phyloP scores from a whole-genome alignment of 2,329 filamentous ascomycete species.

The Arthroderma uncinatum region DNA sequence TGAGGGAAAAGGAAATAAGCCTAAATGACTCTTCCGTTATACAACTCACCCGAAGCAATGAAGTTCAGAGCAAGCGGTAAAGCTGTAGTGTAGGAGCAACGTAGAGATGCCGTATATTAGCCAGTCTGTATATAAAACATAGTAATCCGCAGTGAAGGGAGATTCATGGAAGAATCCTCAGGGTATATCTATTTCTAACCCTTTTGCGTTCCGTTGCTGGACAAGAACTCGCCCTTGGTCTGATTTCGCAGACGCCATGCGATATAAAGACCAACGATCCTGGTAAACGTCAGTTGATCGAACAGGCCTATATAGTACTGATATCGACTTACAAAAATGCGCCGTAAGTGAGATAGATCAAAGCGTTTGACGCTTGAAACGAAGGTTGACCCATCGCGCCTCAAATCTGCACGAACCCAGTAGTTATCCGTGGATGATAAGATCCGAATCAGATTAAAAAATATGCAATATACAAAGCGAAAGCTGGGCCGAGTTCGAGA shows the following conservation, averaged over 20 bases:
- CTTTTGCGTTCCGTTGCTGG: conserved; percentile 71
- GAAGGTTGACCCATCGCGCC: conserved; percentile 65
- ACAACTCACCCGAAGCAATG: conserved; percentile 78
- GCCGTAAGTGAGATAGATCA: conserved; percentile 71
- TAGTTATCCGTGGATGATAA: no score
- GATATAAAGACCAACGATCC: conserved; percentile 50
- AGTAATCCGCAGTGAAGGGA: neutral
- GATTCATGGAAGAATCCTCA: neutral
- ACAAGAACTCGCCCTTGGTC: conserved; percentile 59
- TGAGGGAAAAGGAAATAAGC: conserved; percentile 13
- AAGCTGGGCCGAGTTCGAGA: neutral
- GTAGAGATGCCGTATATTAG: neutral
- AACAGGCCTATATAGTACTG: neutral
- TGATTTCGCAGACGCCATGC: conserved; percentile 50
- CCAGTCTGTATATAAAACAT: neutral
- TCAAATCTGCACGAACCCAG: no score
- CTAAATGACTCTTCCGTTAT: conserved; percentile 26
- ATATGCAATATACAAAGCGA: no score
- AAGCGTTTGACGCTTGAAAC: conserved; percentile 64
- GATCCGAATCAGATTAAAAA: no score
- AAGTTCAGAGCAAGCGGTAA: conserved; percentile 77
- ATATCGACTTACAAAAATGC: conserved; percentile 55
- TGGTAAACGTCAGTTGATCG: conserved; percentile 25
- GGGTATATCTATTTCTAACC: conserved; percentile 44
- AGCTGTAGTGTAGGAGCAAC: conserved; percentile 39